Base-by-base conservation (phyloP, 495 filamentous ascomycete genomes). In the Pseudoneurospora amorphoporcata region DNA sequence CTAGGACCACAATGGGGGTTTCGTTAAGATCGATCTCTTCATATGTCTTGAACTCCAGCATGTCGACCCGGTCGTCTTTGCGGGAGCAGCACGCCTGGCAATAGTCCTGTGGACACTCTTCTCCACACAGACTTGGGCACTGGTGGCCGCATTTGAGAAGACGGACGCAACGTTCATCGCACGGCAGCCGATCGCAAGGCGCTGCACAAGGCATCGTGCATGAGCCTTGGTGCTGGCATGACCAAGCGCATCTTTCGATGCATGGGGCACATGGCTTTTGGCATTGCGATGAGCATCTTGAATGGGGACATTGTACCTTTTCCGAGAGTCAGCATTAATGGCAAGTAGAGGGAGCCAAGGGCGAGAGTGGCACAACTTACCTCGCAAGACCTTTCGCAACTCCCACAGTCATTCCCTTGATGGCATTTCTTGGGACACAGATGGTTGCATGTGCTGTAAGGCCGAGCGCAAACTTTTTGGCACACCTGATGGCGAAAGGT, bases 201-300 rank as follows among this genome's bases (percentile, higher is more conserved):
- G 87, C 91, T 0, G 89, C 88, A 72, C 92, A 94, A n/a, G 91
- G 90, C 84, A 92, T 85, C 5, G 83, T 79, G 73, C 90, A 91
- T 32, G 75, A 72, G 12, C 80, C 80, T 76, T 90, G 88, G 17
- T 83, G 79, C 74, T 88, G 89, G n/a, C 79, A 78, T 68, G 84
- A 89, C 19, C 83, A 78, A 71, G 87, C 89, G 70, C 81, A 77
- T 12, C 78, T 76, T 42, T 88, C 86, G 0, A 86, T 87, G 75
- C 92, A 94, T 4, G 90, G 92, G 12, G 83, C 73, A 76, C 90
- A 94, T 5, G 91, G 86, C 73, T 92, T 86, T 9, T 79, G 78
- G 77, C 91, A 94, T 38, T 75, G 80, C 72, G 86, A 84, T 2
- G 72, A 72, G 73, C 91, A 94, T 53, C 74, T 79, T 0, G 89